These are phyloP conservation scores for Naganishia vishniacii DNA, from an alignment of 768 basidiomycete species.

Conservation along the genomic window DNA sequence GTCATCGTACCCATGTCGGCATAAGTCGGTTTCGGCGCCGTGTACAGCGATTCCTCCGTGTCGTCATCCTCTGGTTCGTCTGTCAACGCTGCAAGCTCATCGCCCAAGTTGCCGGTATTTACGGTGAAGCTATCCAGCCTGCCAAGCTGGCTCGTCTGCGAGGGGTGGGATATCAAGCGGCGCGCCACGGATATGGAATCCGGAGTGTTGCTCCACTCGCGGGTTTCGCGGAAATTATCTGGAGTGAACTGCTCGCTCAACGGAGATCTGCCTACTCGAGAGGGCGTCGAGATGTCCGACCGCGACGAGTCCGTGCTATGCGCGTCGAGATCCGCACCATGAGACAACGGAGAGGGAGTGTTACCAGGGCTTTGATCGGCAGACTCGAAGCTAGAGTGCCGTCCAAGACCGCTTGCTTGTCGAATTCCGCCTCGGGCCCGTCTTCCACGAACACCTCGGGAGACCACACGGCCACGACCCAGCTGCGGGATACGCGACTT, in stretches of 20 bases:
- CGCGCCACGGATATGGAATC: slow-evolving; percentile 7
- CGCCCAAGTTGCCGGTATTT: slow-evolving; percentile 33
- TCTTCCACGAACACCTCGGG: slow-evolving; percentile 22
- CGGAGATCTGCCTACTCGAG: slow-evolving; percentile 4
- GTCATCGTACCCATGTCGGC: slow-evolving; percentile 34
- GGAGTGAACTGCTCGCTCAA: slow-evolving; percentile 15
- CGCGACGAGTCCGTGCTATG: not conserved
- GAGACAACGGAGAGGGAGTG: slow-evolving; percentile 1
- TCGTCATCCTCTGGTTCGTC: slow-evolving; percentile 18
- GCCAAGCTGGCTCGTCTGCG: slow-evolving; percentile 21
- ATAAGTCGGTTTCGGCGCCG: slow-evolving; percentile 16
- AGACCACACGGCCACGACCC: slow-evolving; percentile 31
- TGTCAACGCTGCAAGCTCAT: slow-evolving; percentile 38
- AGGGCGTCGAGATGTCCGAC: not conserved
- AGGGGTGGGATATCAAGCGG: slow-evolving; percentile 17
- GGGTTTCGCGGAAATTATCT: not conserved
- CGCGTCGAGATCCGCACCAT: not conserved
- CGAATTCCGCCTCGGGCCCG: slow-evolving; percentile 18
- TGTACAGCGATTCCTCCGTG: not conserved
- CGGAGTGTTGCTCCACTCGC: slow-evolving; percentile 15
- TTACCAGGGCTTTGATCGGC: not conserved
- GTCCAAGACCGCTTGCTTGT: slow-evolving; percentile 12
- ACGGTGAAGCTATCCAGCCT: not conserved
- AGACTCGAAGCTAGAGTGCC: slow-evolving; percentile 7
- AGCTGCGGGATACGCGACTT: not conserved